A percentile compares a stretch with the other conserved stretches of the same genome.
phyloP scores from a whole-genome alignment of 331 rosid species.

The Rosa hybrid region DNA sequence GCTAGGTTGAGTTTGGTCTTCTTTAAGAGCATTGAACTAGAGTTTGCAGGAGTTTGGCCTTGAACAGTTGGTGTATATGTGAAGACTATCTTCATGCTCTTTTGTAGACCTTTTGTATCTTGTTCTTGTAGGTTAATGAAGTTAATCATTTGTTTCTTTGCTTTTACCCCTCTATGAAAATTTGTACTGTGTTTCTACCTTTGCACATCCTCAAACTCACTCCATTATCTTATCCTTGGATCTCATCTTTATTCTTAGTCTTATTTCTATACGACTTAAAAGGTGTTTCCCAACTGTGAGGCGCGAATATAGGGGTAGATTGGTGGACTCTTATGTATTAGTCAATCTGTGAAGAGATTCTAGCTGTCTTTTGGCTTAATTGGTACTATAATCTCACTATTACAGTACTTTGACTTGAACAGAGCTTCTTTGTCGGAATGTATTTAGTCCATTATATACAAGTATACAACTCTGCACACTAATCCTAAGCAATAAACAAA shows the following conservation, averaged over 20 bases:
- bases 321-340: not conserved
- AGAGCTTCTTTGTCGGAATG: conserved; percentile 17
- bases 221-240: not conserved
- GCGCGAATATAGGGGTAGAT: conserved; percentile 54
- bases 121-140: conserved; percentile 17
- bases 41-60: conserved; percentile 18
- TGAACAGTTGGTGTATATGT: conserved; percentile 13
- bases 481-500: not conserved
- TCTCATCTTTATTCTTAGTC: not conserved
- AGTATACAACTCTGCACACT: not conserved
- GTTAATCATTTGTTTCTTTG: conserved; percentile 24
- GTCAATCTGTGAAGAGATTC: conserved; percentile 24
- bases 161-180: not conserved
- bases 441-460: conserved; percentile 16
- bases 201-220: not conserved
- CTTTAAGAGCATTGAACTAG: conserved; percentile 24
- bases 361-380: conserved; percentile 41
- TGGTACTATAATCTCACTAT: conserved; percentile 20
- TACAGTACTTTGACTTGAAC: conserved; percentile 28
- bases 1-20: conserved; percentile 28
- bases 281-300: conserved; percentile 18
- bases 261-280: not conserved
- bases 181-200: not conserved
- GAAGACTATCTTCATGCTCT: conserved; percentile 24
- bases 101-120: conserved; percentile 1